Percentiles rank a stretch among this genome's conserved stretches.
These are phyloP conservation scores for Phytophthora quininea DNA, from an alignment of 352 stramenopile genomes.

Conservation along the genomic window DNA sequence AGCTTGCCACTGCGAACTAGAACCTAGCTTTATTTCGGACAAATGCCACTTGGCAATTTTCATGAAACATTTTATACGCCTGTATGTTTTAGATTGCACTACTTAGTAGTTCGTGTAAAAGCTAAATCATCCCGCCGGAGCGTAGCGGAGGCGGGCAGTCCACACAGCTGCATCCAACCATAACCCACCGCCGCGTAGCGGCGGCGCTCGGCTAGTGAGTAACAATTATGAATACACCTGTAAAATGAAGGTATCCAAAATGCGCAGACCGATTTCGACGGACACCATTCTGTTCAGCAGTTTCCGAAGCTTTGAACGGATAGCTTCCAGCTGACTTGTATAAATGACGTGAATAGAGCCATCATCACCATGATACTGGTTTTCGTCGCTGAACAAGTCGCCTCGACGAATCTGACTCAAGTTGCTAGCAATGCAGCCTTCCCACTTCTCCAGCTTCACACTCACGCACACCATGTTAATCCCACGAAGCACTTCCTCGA, in stretches of 20 bases:
- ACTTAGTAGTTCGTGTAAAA: too few relatives aligned
- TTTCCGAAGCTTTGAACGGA: conserved; percentile 8
- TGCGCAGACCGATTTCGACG: conserved; percentile 2
- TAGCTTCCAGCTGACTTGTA: conserved; percentile 7
- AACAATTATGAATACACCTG: conserved; percentile 9
- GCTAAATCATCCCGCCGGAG: too few relatives aligned
- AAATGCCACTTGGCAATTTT: too few relatives aligned
- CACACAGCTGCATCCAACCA: too few relatives aligned
- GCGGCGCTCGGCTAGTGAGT: background rate
- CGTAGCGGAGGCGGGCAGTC: too few relatives aligned
- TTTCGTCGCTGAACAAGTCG: background rate
- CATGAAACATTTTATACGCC: too few relatives aligned
- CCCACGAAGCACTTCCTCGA: too few relatives aligned
- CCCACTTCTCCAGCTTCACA: background rate
- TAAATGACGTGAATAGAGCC: background rate
- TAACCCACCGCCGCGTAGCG: too few relatives aligned
- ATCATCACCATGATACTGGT: background rate
- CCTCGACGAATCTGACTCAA: conserved; percentile 1
- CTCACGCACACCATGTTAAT: too few relatives aligned
- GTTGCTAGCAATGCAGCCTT: conserved; percentile 2
- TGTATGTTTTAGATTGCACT: too few relatives aligned
- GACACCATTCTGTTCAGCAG: conserved; percentile 3
- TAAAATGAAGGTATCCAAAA: conserved; percentile 17
- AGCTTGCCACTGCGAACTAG: too few relatives aligned
- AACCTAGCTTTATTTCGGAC: too few relatives aligned